Evolutionary conservation across 805 yeast species (phyloP).

Genomic region (Yarrowia bubula): DNA sequence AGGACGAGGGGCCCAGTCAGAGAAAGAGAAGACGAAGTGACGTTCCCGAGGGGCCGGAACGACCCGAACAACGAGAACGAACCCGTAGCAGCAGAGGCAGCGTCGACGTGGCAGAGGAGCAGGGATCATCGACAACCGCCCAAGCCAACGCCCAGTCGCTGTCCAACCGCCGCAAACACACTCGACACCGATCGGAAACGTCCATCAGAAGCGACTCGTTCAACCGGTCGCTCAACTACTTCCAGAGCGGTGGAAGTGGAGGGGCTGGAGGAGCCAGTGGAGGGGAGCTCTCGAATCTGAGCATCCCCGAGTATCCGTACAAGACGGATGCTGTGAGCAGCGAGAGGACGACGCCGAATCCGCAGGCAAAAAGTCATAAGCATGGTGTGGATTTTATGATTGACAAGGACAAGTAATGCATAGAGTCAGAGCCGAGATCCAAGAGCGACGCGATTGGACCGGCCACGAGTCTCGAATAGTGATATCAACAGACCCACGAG

Average conservation of each 20-base stretch:
- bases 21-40: background rate
- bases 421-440: background rate
- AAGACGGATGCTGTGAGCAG: constrained; percentile 19
- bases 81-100: background rate
- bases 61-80: background rate
- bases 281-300: background rate
- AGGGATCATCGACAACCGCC: constrained; percentile 6
- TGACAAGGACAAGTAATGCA: constrained; percentile 23
- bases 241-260: constrained; percentile 23
- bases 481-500: too few species aligned
- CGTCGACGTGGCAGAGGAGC: background rate
- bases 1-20: background rate
- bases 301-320: constrained; percentile 15
- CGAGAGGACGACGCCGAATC: constrained; percentile 25
- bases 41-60: background rate
- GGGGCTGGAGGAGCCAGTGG: background rate
- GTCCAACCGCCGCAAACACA: background rate
- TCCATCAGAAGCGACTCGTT: constrained; percentile 8
- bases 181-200: constrained; percentile 18
- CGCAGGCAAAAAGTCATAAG: constrained; percentile 27
- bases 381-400: constrained; percentile 34
- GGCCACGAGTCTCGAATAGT: too few species aligned
- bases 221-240: constrained; percentile 23
- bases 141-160: background rate
- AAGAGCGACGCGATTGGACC: too few species aligned